Evolutionary conservation across 2,329 filamentous ascomycete species (phyloP), one percentile per base, ranked within the genome.

Genomic region (Keithomyces neogunnii): DNA sequence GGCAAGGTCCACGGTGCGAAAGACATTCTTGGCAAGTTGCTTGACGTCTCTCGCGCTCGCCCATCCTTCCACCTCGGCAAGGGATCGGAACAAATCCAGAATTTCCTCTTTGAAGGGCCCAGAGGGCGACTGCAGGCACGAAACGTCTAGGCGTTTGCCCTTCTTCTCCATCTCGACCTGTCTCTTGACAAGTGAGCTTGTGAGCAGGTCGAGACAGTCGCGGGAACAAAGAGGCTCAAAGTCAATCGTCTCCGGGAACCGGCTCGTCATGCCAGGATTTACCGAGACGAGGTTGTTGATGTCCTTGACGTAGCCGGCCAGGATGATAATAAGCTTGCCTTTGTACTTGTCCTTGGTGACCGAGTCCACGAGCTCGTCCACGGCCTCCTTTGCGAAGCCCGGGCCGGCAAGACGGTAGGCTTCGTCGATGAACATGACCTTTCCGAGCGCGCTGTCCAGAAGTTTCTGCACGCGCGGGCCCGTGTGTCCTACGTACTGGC

Each of bases 341-440:
- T 70, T 65, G 60, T 80, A 88, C 38, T 69, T 74, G 0, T 75
- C 72, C 53, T 87, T 80, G 2, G 74, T 78, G 0, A 75, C 60
- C 0, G 66, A 71, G 53, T 78, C 74, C 0, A 80, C 74, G 0
- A 81, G 59, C 59, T 81, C 77, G 43, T 79, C 76, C 2, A 79
- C 64, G 0, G 77, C 77, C 53, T 80, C 77, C 44, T 77, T 75
- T 0, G 78, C 82, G 56, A 80, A 89, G 0, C 60, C 59, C 0
- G 79, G 80, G 1, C 78, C 75, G 0, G 57, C 56, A 1, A 89
- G 74, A 0, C 84, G 75, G 56, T 89, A 89, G 0, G 85, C 85
- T 60, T 89, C 85, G 51, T 89, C 86, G 6, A 90, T 77, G 54
- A 89, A 84, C 0, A 90, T 71, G 0, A 89, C 81, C 28, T 77